phyloP scores from a whole-genome alignment of 805 yeast species.

The Debaryomyces prosopidis region DNA sequence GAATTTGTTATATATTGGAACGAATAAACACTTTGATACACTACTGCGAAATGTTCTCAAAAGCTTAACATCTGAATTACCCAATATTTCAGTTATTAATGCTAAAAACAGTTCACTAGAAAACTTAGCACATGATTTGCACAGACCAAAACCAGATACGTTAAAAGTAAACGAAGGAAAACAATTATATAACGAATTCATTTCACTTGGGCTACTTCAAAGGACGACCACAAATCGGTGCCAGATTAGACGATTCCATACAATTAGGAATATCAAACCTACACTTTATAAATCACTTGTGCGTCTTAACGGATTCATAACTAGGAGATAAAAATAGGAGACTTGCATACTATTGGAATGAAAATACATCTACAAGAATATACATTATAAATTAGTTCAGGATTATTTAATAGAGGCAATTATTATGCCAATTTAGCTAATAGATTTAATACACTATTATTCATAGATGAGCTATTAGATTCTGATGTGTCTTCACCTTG shows the following conservation, averaged over 20 bases:
- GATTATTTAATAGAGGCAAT: neutral
- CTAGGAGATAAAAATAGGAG: neutral
- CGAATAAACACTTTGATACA: slow-evolving; percentile 6
- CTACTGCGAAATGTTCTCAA: slow-evolving; percentile 6
- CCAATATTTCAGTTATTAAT: slow-evolving; percentile 6
- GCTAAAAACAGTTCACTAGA: slow-evolving; percentile 4
- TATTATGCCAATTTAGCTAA: slow-evolving; percentile 29
- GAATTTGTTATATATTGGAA: slow-evolving; percentile 40
- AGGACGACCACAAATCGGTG: neutral
- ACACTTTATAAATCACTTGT: neutral
- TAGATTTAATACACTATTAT: slow-evolving; percentile 29
- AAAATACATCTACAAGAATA: too few species aligned
- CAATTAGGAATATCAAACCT: neutral
- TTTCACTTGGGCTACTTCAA: slow-evolving; percentile 1
- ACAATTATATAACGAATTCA: slow-evolving; percentile 1
- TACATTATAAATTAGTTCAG: neutral
- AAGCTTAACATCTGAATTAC: slow-evolving; percentile 13
- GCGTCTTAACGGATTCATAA: neutral
- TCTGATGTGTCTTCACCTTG: slow-evolving; percentile 7
- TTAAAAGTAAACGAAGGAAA: slow-evolving; percentile 6
- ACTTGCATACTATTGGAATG: too few species aligned
- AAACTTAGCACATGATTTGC: slow-evolving; percentile 10
- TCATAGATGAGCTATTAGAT: slow-evolving; percentile 5
- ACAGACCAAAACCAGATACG: slow-evolving; percentile 9
- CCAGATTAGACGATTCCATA: neutral